These are phyloP conservation scores for Diplodia scrobiculata DNA, from an alignment of 2,329 filamentous ascomycete species.

Conservation along the genomic window DNA sequence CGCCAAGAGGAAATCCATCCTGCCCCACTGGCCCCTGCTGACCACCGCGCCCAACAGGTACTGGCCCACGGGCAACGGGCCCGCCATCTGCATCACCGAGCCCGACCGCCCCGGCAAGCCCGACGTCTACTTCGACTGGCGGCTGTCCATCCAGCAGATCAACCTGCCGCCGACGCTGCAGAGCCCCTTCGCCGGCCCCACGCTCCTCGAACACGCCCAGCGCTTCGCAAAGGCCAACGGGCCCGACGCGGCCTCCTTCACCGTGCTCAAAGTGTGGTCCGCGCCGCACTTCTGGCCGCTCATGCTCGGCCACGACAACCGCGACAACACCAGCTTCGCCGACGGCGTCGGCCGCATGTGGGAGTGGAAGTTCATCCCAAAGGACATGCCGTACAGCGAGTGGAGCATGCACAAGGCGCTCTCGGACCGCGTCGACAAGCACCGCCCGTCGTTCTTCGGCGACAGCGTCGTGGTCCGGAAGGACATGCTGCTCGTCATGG, in stretches of 20 bases:
- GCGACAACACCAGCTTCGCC: slow-evolving; percentile 44
- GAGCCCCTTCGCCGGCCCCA: slow-evolving; percentile 42
- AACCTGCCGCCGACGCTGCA: slow-evolving; percentile 37
- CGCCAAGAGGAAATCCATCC: too few relatives aligned
- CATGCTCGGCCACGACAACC: slow-evolving; percentile 48
- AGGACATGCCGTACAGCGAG: slow-evolving; percentile 51
- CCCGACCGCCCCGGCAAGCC: slow-evolving; percentile 36
- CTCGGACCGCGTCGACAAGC: slow-evolving; percentile 38
- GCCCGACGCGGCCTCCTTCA: slow-evolving; percentile 48
- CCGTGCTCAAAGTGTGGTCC: slow-evolving; percentile 52
- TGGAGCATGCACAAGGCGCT: slow-evolving; percentile 50
- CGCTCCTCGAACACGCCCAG: slow-evolving; percentile 41
- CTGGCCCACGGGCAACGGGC: slow-evolving; percentile 38
- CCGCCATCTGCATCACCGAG: slow-evolving; percentile 46
- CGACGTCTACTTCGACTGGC: slow-evolving; percentile 53
- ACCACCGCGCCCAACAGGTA: not conserved
- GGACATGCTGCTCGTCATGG: slow-evolving; percentile 54
- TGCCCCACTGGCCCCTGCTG: not conserved
- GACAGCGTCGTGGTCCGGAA: slow-evolving; percentile 43
- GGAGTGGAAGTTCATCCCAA: slow-evolving; percentile 54
- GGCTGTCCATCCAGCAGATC: slow-evolving; percentile 33
- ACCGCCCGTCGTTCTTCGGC: slow-evolving; percentile 35
- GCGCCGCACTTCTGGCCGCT: slow-evolving; percentile 55
- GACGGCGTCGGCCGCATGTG: slow-evolving; percentile 51
- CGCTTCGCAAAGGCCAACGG: slow-evolving; percentile 37